Percentiles rank a stretch among this genome's conserved stretches.
Conservation (phyloP, 257 asterid genomes). For the Ligustrum vulgare region DNA sequence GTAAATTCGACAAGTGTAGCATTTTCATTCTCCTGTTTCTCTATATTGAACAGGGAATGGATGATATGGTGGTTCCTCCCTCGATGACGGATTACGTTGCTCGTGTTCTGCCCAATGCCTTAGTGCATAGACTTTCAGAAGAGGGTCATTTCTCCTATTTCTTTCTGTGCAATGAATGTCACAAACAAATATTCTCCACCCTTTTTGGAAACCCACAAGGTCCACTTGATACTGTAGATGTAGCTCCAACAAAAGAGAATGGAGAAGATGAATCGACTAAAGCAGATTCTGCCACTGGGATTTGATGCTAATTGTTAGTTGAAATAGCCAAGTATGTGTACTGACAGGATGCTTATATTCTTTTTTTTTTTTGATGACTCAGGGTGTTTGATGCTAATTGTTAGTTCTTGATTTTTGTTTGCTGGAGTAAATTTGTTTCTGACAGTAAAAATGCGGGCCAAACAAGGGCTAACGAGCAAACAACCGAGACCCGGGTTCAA, state of each 20-base stretch:
- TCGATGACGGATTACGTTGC: slow-evolving; percentile 60
- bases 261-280: slow-evolving; percentile 28
- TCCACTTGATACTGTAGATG: slow-evolving; percentile 45
- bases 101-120: slow-evolving; percentile 61
- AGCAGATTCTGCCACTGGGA: slow-evolving; percentile 28
- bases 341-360: slow-evolving; percentile 23
- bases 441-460: slow-evolving; percentile 19
- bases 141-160: slow-evolving; percentile 91
- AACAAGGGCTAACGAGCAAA: too few species aligned
- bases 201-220: slow-evolving; percentile 80
- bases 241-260: slow-evolving; percentile 34
- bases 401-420: not conserved
- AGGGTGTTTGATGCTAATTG: too few species aligned
- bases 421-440: slow-evolving; percentile 28
- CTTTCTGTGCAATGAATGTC: slow-evolving; percentile 69
- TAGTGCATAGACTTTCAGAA: slow-evolving; percentile 63
- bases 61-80: slow-evolving; percentile 74
- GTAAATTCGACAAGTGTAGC: not conserved
- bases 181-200: slow-evolving; percentile 58
- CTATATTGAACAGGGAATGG: slow-evolving; percentile 59
- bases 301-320: slow-evolving; percentile 23
- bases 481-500: slow-evolving; percentile 83
- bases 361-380: too few species aligned
- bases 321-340: slow-evolving; percentile 32
- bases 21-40: not conserved